Evolutionary conservation across 768 basidiomycete species (phyloP), one percentile per base, ranked within the genome.

Genomic region (Termitomyces sp.): DNA sequence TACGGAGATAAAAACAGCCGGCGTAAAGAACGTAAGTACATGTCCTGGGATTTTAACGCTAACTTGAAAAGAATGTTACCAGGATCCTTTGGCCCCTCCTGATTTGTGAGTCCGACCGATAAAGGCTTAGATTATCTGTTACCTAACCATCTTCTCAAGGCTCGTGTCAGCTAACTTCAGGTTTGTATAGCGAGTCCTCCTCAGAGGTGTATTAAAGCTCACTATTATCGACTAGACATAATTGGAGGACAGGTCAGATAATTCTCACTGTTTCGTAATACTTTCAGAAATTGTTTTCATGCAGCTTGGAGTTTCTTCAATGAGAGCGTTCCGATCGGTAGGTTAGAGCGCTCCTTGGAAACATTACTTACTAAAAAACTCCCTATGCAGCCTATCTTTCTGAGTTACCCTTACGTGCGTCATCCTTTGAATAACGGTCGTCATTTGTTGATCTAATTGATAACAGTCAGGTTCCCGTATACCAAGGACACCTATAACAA

Each of bases 401-500:
- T 27, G 77, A 77, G 59, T 67, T 75, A 46, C 74, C 76, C 18
- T 59, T 65, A 47, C 59, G 74, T 73, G 55, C 58, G 70, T 65
- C 2, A 18, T n/a, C 14, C 27, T 37, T 14, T 13, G 12, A 13
- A 22, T 3, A 20, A 24, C 22, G 42, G 13, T 31, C 29, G 4
- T 32, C 18, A 26, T 5, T 41, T 42, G 8, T 39, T 57, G 49
- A 32, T 43, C 2, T 37, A 6, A 29, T 42, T 24, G 10, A 22
- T 42, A 31, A 49, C 65, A 83, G 82, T 79, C 63, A 81, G 82
- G 34, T 86, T 85, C 70, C 72, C 81, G 12, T 86, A 85, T 65
- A 85, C 84, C 1, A 69, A 67, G 46, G 81, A 83, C 26, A 86
- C 84, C 4, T 86, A 84, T 72, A 86, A 83, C 68, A 78, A 85